These are phyloP conservation scores for Fraxinus sp. DNA, from an alignment of 305 asterid genomes.

Conservation along the genomic window DNA sequence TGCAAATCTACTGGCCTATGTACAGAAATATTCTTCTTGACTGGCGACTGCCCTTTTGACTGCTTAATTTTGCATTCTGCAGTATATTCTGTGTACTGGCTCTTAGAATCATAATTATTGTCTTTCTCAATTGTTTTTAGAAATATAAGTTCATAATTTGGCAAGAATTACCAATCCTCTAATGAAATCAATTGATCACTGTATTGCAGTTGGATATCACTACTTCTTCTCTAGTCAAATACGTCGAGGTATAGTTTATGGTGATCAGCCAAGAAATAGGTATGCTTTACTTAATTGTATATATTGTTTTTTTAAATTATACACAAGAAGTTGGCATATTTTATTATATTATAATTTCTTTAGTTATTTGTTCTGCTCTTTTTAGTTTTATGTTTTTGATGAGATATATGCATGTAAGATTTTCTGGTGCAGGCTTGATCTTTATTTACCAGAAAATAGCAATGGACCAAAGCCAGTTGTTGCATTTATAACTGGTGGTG, in stretches of 20 bases:
- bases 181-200: background rate
- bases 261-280: conserved; percentile 96
- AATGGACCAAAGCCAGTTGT: conserved; percentile 86
- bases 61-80: background rate
- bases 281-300: conserved; percentile 23
- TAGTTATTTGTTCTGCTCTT: background rate
- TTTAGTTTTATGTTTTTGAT: background rate
- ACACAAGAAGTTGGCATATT: background rate
- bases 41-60: conserved; percentile 12
- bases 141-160: background rate
- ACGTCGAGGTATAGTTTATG: conserved; percentile 76
- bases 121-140: background rate
- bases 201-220: conserved; percentile 76
- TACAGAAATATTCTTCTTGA: background rate
- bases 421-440: conserved; percentile 63
- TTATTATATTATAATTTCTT: background rate
- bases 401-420: conserved; percentile 16
- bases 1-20: conserved; percentile 8
- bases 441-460: conserved; percentile 66
- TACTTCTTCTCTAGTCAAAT: conserved; percentile 75
- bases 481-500: conserved; percentile 98
- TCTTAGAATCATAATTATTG: background rate
- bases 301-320: background rate
- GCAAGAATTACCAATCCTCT: background rate
- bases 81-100: background rate